Base-by-base conservation (phyloP, 805 yeast species). In the Pichia californica region DNA sequence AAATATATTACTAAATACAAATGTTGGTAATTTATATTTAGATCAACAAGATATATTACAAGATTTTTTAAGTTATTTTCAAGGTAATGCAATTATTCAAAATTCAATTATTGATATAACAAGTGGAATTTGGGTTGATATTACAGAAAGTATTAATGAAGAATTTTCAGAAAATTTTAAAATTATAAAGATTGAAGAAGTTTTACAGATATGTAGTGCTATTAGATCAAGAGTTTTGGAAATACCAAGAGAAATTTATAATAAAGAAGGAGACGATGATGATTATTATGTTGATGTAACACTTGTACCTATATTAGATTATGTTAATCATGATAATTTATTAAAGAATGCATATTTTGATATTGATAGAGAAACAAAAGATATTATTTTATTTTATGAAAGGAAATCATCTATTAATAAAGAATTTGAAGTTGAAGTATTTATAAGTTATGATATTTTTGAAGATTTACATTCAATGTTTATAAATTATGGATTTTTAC, bases 221-320 rank as follows among this genome's bases (percentile, higher is more conserved):
- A 68, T 82, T 0, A 62, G 70, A 29, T 79, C 87, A 0, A 64
- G 91, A 43, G 72, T 75, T 1, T 63, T 82, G 38, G 88, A 82
- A 54, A 80, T 83, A 3, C 89, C 91, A 64, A 67, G 53, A n/a
- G 43, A 11, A 4, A 41, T 32, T 1, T 49, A 50, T 1, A 51
- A 51, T 8, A 45, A 30, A 9, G 45, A 40, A 2, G 48, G 53
- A 7, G 72, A 9, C 9, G 25, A 23, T 23, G 25, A 66, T 11
- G 75, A 70, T 35, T 79, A 66, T 48, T 52, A 58, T 5, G 73
- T 74, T 5, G 71, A 74, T 39, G 68, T 79, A 0, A 73, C 85
- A 0, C 56, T 83, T 43, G 85, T 82, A 1, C 88, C 91, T 1
- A 47, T 79, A 1, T 52, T 83, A 26, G 91, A 83, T 58, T 83